Evolutionary conservation across 2,329 filamentous ascomycete species (phyloP), one percentile per base, ranked within the genome.

Genomic region (Pezicula carpinea): DNA sequence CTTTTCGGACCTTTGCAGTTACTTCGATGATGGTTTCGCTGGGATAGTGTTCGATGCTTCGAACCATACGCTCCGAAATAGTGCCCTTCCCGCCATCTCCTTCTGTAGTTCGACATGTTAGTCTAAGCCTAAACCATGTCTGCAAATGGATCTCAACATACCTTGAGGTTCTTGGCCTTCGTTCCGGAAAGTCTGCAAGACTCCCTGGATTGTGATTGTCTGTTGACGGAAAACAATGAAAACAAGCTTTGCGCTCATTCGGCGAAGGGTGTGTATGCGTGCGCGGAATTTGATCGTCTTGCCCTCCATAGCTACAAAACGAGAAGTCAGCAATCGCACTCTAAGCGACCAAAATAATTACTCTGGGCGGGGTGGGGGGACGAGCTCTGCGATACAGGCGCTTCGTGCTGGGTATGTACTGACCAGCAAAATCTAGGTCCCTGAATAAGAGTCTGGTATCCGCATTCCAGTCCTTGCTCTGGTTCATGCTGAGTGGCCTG

Each of bases 201-300:
- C 87, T 52, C 89, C 90, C 66, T 96, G 91, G 43, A 96, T 80
- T 19, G 89, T 93, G 54, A 79, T 76, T 11, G 87, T 82, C 68
- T 91, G 86, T 67, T 96, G 89, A 46, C 91, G 84, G 62, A 96
- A 85, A 49, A 95, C 79, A 36, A 96, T 71, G 66, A 96, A 96
- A 59, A 89, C 87, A 29, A 96, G 74, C 56, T 87, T 85, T 57
- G 87, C 78, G 62, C 89, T 92, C 70, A 96, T 78, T 57, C 85
- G 85, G 39, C 91, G 82, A 49, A 93, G 76, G 47, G 90, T 88
- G 65, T 92, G 86, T 17, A 93, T 72, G 29, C 88, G 77, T 31
- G 84, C 85, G 34, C 81, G 80, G 68, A 91, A 89, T 14, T 49
- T 56, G 33, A 64, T 57, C 3, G 55, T 47, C 32, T 56, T 46